A percentile compares a stretch with the other conserved stretches of the same genome.
These are phyloP conservation scores for Xenosphaeropsis pyriputrescens DNA, from an alignment of 2,329 filamentous ascomycete species.

Conservation along the genomic window DNA sequence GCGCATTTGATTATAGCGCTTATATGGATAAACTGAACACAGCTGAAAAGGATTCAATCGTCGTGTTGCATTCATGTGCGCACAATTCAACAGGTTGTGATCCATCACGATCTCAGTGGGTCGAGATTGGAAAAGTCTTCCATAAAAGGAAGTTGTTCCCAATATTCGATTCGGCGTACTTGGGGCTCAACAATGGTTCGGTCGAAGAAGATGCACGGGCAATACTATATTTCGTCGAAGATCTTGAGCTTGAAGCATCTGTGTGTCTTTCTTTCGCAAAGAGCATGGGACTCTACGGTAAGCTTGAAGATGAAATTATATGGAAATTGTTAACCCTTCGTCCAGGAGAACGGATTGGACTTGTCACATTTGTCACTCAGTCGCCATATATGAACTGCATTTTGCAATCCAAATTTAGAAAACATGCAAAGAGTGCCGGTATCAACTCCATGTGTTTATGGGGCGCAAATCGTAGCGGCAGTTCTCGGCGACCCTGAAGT, in stretches of 20 bases:
- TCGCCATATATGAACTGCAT: conserved; percentile 5
- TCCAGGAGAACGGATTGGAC: conserved; percentile 1
- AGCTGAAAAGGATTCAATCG: conserved; percentile 13
- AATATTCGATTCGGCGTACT: conserved; percentile 19
- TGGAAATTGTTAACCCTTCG: neutral
- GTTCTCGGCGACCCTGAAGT: conserved; percentile 17
- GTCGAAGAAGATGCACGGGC: conserved; percentile 18
- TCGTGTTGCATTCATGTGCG: conserved; percentile 26
- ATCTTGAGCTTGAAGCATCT: conserved; percentile 30
- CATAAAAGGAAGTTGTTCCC: conserved; percentile 13
- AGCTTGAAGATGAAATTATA: conserved; percentile 18
- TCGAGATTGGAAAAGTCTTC: conserved; percentile 12
- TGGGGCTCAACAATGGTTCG: conserved; percentile 17
- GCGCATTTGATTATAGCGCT: conserved; percentile 18
- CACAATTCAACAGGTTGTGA: conserved; percentile 28
- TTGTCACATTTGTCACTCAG: conserved; percentile 11
- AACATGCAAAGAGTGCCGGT: conserved; percentile 19
- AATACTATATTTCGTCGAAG: conserved; percentile 18
- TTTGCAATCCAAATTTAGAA: conserved; percentile 17
- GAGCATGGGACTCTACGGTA: conserved; percentile 33
- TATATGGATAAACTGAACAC: conserved; percentile 14
- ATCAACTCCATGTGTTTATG: conserved; percentile 21
- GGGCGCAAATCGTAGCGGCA: conserved; percentile 19
- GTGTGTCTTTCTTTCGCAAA: conserved; percentile 48
- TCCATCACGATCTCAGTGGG: conserved; percentile 20